phyloP scores from a whole-genome alignment of 139 green algal genomes.

The Prasinococcaceae sp. region DNA sequence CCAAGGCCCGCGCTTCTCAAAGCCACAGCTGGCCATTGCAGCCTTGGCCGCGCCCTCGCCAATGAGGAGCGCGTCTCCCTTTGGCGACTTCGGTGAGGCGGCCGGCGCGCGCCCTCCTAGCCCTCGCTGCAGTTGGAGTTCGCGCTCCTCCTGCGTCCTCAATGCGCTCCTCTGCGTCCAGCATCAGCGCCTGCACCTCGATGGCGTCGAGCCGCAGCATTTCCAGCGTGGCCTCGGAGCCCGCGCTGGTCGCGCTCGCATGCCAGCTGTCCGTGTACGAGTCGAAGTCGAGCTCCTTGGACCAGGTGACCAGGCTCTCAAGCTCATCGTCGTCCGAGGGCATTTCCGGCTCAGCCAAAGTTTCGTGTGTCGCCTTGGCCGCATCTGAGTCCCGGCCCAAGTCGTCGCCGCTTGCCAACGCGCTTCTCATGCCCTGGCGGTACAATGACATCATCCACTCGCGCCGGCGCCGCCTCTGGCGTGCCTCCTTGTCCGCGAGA shows the following conservation, averaged over 20 bases:
- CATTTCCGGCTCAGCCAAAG: too few relatives aligned
- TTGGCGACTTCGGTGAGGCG: neutral
- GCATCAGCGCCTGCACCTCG: neutral
- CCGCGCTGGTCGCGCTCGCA: neutral
- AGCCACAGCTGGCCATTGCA: neutral
- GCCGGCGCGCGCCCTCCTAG: too few relatives aligned
- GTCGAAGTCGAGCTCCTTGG: constrained; percentile 16
- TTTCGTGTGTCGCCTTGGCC: too few relatives aligned
- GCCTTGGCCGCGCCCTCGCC: neutral
- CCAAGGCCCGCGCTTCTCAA: neutral
- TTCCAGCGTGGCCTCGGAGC: neutral
- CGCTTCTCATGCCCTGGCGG: neutral
- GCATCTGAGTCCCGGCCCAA: neutral
- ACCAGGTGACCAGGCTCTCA: constrained; percentile 13
- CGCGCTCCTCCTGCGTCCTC: too few relatives aligned
- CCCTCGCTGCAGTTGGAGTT: too few relatives aligned
- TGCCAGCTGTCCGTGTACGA: constrained; percentile 1
- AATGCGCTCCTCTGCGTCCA: too few relatives aligned
- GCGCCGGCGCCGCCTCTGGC: neutral
- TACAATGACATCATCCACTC: constrained; percentile 1
- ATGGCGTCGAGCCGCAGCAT: too few relatives aligned
- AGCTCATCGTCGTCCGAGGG: neutral
- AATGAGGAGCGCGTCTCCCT: neutral
- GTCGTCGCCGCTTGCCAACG: neutral
- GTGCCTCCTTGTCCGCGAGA: neutral